Percentiles rank a stretch among this genome's conserved stretches.
These are phyloP conservation scores for Cryptosporidium bovis DNA, from an alignment of 169 alveolate genomes.

Conservation along the genomic window DNA sequence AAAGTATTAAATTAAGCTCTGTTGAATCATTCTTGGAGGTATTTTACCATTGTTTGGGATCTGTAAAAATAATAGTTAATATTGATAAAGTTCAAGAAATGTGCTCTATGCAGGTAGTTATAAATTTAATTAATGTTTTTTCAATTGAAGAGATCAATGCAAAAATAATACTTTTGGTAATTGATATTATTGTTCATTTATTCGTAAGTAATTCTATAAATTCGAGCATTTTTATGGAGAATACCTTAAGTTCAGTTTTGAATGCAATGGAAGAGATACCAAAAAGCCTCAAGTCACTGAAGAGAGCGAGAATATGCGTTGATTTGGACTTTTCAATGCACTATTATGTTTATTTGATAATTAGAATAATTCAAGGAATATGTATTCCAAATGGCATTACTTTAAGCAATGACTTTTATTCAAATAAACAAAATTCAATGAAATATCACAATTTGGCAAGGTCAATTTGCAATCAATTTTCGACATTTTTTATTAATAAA, in stretches of 20 bases:
- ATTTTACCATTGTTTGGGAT: slow-evolving; percentile 23
- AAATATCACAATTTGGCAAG: slow-evolving; percentile 20
- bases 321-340: slow-evolving; percentile 37
- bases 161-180: neutral
- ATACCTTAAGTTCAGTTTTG: slow-evolving; percentile 19
- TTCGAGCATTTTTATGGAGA: slow-evolving; percentile 36
- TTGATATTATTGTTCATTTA: slow-evolving; percentile 47
- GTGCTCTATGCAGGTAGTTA: slow-evolving; percentile 27
- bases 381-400: slow-evolving; percentile 46
- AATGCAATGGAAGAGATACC: slow-evolving; percentile 38
- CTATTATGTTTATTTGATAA: slow-evolving; percentile 17
- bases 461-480: slow-evolving; percentile 49
- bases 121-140: slow-evolving; percentile 25
- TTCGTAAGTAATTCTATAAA: slow-evolving; percentile 29
- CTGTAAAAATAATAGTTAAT: neutral
- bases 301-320: slow-evolving; percentile 23
- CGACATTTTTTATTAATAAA: slow-evolving; percentile 30
- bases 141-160: slow-evolving; percentile 17
- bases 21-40: neutral
- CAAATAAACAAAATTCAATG: slow-evolving; percentile 14
- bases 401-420: neutral
- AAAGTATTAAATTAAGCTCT: neutral
- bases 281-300: slow-evolving; percentile 23
- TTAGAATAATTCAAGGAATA: slow-evolving; percentile 41
- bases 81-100: slow-evolving; percentile 5